Percentiles rank a stretch among this genome's conserved stretches.
phyloP scores from a whole-genome alignment of 164 flowering plant species.

The Malania oleifera region DNA sequence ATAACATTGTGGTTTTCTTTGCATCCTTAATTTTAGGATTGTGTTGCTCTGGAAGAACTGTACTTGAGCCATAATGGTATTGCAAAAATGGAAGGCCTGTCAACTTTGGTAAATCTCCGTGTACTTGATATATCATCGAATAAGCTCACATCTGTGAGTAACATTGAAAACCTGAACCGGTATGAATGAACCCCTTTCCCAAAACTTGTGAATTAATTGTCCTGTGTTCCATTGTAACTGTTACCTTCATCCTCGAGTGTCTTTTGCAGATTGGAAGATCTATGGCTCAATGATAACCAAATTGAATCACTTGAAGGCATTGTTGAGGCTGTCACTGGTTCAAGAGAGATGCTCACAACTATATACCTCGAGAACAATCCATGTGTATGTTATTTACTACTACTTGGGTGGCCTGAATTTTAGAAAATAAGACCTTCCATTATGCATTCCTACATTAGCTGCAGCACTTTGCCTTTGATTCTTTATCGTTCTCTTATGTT shows the following conservation, averaged over 20 bases:
- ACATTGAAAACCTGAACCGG: conserved; percentile 66
- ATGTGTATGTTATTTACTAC: conserved; percentile 56
- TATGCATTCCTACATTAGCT: background rate
- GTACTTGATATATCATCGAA: conserved; percentile 87
- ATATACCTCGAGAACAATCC: conserved; percentile 91
- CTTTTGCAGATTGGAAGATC: conserved; percentile 76
- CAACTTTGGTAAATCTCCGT: conserved; percentile 70
- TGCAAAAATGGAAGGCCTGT: conserved; percentile 82
- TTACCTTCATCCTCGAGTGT: conserved; percentile 1
- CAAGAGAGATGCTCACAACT: conserved; percentile 77
- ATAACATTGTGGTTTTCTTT: conserved; percentile 2
- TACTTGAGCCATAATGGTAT: conserved; percentile 99
- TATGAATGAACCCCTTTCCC: conserved; percentile 16
- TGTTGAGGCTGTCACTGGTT: conserved; percentile 67
- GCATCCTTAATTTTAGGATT: conserved; percentile 43
- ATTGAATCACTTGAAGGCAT: conserved; percentile 69
- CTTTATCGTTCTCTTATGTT: too few species aligned
- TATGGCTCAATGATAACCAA: conserved; percentile 97
- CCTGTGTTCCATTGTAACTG: conserved; percentile 1
- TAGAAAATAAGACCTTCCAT: background rate
- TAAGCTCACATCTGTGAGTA: conserved; percentile 63
- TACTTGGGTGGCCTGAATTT: background rate
- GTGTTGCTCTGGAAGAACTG: conserved; percentile 85
- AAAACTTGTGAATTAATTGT: background rate
- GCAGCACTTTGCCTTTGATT: too few species aligned